These are phyloP conservation scores for Fraxinus floribunda DNA, from an alignment of 305 asterid species.

Conservation along the genomic window DNA sequence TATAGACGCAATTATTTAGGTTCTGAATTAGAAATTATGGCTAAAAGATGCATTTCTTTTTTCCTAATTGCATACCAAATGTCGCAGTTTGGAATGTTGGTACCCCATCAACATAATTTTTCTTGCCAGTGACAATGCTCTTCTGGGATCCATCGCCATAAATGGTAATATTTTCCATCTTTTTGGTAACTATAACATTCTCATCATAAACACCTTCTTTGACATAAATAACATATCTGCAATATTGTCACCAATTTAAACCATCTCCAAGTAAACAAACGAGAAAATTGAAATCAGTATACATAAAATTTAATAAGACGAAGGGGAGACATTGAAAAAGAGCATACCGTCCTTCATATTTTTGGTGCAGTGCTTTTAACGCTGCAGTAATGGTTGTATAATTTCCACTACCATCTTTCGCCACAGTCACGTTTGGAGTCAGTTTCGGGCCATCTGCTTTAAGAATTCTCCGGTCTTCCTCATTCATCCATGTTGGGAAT, in stretches of 20 bases:
- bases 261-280: neutral
- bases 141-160: slow-evolving; percentile 92
- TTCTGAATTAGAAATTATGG: neutral
- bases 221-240: slow-evolving; percentile 68
- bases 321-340: neutral
- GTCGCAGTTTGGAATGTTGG: slow-evolving; percentile 75
- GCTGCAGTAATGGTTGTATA: slow-evolving; percentile 60
- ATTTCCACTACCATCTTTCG: slow-evolving; percentile 71
- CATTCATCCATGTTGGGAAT: slow-evolving; percentile 52
- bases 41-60: neutral
- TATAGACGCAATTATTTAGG: neutral
- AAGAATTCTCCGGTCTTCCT: slow-evolving; percentile 43
- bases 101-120: slow-evolving; percentile 67
- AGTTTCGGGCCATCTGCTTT: slow-evolving; percentile 34
- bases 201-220: slow-evolving; percentile 75
- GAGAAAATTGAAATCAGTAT: neutral
- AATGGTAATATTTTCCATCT: slow-evolving; percentile 73
- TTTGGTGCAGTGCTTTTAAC: slow-evolving; percentile 56
- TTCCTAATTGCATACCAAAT: slow-evolving; percentile 47
- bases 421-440: slow-evolving; percentile 60
- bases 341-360: slow-evolving; percentile 54
- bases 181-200: slow-evolving; percentile 54
- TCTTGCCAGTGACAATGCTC: slow-evolving; percentile 67
- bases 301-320: neutral
- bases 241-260: slow-evolving; percentile 13